Base-by-base conservation (phyloP, 352 stramenopile genomes). In the Phytophthora palmivora region DNA sequence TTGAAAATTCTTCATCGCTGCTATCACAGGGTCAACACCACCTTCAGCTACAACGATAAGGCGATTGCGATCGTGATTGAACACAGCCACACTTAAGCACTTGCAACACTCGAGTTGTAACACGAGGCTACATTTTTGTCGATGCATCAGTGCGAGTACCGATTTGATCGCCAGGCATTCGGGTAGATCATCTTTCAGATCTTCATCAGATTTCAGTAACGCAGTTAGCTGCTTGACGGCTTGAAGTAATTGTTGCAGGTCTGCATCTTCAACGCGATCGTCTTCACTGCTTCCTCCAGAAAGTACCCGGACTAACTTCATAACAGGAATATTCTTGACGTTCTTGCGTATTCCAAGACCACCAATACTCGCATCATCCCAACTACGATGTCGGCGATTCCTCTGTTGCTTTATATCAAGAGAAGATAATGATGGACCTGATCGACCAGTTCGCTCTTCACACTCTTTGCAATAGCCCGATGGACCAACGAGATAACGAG, bases 21-120 rank as follows among this genome's bases (percentile, higher is more conserved):
- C 54, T 4, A 97, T 66, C 7, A 87, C 44, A 9, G 68, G 43
- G 19, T 89, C 71, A 0, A 97, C 67, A 1, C 67, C 74, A 36
- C 86, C 82, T 64, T 91, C 82, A 10, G 83, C 75, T 9, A 96
- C 67, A 8, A 97, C 54, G 37, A 85, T 81, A 30, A 86, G 55
- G 1, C 89, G 72, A 57, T 97, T 97, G 0, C 83, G 70, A 49
- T 92, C 77, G 19, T 91, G 80, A 43, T 79, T 88, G 54, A 92
- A 91, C 0, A 91, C 84, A 8, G 67, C 66, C 21, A 96, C 61
- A 57, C 91, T 96, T 19, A 95, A 69, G 16, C 94, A 79, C 46
- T 77, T 82, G 33, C 87, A 84, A 38, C 81, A 86, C 51, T 92
- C 79, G n/a, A 97, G 69, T 39, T 96, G 79, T 19, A 97, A 42